These are phyloP conservation scores for Annulohypoxylon stygium DNA, from an alignment of 495 filamentous ascomycete species.

Conservation along the genomic window DNA sequence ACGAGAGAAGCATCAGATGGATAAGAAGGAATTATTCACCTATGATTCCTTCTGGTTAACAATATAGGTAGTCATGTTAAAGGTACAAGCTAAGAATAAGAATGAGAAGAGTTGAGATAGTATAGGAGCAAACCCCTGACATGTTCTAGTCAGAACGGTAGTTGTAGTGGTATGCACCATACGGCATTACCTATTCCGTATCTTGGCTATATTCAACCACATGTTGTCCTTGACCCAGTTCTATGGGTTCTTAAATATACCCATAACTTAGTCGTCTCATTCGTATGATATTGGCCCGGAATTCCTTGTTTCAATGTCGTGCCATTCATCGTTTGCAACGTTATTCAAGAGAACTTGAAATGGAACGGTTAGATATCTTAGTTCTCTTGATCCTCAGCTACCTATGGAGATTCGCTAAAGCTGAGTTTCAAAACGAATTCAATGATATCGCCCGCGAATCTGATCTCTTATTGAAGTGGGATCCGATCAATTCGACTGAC, in stretches of 20 bases:
- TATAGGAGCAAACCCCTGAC: no score
- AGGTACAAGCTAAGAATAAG: neutral
- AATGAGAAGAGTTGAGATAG: neutral
- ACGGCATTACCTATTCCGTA: constrained; percentile 33
- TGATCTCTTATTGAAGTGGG: constrained; percentile 51
- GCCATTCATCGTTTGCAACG: neutral
- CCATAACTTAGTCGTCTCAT: neutral
- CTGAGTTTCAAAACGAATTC: constrained; percentile 52
- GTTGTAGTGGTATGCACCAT: constrained; percentile 9
- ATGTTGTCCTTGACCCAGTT: neutral
- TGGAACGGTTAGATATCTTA: constrained; percentile 5
- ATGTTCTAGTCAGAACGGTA: neutral
- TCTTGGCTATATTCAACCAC: constrained; percentile 14
- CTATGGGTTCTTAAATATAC: constrained; percentile 1
- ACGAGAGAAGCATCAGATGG: neutral
- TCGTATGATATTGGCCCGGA: neutral
- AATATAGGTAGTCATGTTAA: neutral
- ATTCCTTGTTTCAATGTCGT: neutral
- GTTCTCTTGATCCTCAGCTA: constrained; percentile 14
- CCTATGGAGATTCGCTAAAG: constrained; percentile 17
- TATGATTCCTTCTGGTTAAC: neutral
- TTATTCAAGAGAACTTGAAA: neutral
- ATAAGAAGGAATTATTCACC: neutral
- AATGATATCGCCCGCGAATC: constrained; percentile 42
- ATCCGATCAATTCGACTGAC: constrained; percentile 39